Evolutionary conservation across 108 stramenopile genomes (phyloP).

Genomic region (Bacterosira constricta): DNA sequence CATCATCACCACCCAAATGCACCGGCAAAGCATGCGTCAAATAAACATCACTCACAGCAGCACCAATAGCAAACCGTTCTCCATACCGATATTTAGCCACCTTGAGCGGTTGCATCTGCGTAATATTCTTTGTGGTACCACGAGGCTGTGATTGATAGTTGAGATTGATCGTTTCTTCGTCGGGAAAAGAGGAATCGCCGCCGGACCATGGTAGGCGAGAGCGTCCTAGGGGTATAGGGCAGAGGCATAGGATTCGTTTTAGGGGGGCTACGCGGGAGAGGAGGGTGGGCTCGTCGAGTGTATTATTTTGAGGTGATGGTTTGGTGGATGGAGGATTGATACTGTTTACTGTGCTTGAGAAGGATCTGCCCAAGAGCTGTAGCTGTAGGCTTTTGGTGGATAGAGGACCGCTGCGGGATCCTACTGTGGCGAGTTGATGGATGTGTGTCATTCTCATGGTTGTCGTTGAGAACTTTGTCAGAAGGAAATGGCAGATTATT

Average conservation of each 20-base stretch:
- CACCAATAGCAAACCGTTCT: conserved; percentile 25
- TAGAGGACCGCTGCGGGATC: too few relatives aligned
- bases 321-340: too few relatives aligned
- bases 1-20: too few relatives aligned
- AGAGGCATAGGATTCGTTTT: conserved; percentile 26
- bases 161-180: conserved; percentile 5
- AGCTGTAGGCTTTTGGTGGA: too few relatives aligned
- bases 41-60: conserved; percentile 23
- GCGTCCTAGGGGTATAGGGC: conserved; percentile 24
- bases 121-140: neutral
- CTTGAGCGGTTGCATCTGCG: conserved; percentile 1
- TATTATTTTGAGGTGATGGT: too few relatives aligned
- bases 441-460: too few relatives aligned
- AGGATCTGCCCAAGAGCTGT: too few relatives aligned
- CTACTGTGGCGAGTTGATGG: too few relatives aligned
- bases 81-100: conserved; percentile 22
- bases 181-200: conserved; percentile 4
- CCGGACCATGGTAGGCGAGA: conserved; percentile 16
- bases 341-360: too few relatives aligned
- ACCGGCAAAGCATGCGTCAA: conserved; percentile 31
- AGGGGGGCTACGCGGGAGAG: conserved; percentile 17
- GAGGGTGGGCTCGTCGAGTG: conserved; percentile 6
- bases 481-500: too few relatives aligned
- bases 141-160: conserved; percentile 1
- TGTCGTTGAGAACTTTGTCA: too few relatives aligned